Evolutionary conservation across 2,329 filamentous ascomycete species (phyloP), one percentile per base, ranked within the genome.

Genomic region (Pseudogymnoascus sp.): DNA sequence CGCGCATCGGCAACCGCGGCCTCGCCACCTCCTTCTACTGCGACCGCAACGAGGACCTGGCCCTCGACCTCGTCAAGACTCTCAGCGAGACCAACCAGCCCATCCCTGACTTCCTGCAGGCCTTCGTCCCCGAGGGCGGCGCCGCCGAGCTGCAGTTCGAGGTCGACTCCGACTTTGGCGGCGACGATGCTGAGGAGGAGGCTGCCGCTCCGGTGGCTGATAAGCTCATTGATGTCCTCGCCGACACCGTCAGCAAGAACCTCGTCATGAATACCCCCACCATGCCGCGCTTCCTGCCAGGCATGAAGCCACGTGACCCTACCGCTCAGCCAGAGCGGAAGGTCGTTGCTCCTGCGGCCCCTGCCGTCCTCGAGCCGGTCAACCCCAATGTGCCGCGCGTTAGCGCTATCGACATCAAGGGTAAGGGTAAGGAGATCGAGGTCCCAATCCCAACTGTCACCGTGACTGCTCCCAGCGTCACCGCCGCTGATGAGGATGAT

Each of bases 11-110:
- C 2, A 90, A 96, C 68, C 82, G 84, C 49, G 95, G 95, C 16
- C 78, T 92, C 4, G 93, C 95, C 0, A 93, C 90, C 0, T 96
- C 93, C 0, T 93, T 99, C 78, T 97, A 88, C 79, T 91, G 88
- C 25, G 87, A 93, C 0, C 79, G 82, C 0, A 90, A 97, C 69
- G 84, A 89, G 63, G 82, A 87, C 2, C 77, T 97, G 43, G 91
- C 83, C 0, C 80, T 83, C 8, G 85, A 89, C 1, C 80, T 99
- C 0, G 89, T 91, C 38, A 92, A 93, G 73, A 86, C 91, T 5
- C 80, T 99, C 0, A 72, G 96, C 0, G 93, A 97, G 76, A 90
- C 86, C 4, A 81, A 86, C 4, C 91, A 96, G 75, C 76, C 80
- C 0, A 77, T 99, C 25, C 95, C 95, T 0, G 89, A 96, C 0